A percentile compares a stretch with the other conserved stretches of the same genome.
Evolutionary conservation across 306 rosid species (phyloP).

Genomic region (Medicago ruthenica): DNA sequence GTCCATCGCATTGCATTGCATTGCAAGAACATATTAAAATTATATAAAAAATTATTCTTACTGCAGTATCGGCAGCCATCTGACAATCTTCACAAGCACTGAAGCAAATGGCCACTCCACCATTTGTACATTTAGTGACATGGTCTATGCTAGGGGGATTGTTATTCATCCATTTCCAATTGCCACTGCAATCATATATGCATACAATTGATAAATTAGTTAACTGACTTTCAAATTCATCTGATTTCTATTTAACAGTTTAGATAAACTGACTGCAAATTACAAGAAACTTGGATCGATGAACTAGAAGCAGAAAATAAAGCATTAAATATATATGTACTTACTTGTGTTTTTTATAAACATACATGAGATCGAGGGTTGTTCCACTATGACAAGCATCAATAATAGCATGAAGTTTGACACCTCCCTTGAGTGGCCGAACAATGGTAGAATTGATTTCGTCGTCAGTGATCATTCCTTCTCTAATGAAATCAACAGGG

Average conservation of each 20-base stretch:
- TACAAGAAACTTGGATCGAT: neutral
- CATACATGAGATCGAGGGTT: conserved; percentile 62
- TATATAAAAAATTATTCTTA: conserved; percentile 28
- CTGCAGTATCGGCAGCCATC: conserved; percentile 69
- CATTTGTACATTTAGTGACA: conserved; percentile 51
- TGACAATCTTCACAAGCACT: conserved; percentile 74
- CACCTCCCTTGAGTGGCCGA: conserved; percentile 46
- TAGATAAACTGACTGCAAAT: neutral
- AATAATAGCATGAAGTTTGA: conserved; percentile 67
- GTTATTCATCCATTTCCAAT: conserved; percentile 15
- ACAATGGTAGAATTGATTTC: conserved; percentile 66
- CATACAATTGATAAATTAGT: neutral
- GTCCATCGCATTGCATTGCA: neutral
- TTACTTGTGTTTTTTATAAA: conserved; percentile 49
- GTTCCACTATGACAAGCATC: conserved; percentile 90
- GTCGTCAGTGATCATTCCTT: conserved; percentile 68
- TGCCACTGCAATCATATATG: conserved; percentile 40
- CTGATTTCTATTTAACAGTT: neutral
- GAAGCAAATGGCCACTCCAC: conserved; percentile 72
- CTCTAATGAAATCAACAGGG: conserved; percentile 64
- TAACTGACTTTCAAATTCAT: conserved; percentile 41
- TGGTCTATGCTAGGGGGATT: conserved; percentile 9
- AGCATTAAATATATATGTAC: conserved; percentile 12
- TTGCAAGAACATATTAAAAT: neutral
- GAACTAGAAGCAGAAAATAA: neutral